A percentile compares a stretch with the other conserved stretches of the same genome.
These are phyloP conservation scores for Heritiera fomes DNA, from an alignment of 345 rosid genomes.

Conservation along the genomic window DNA sequence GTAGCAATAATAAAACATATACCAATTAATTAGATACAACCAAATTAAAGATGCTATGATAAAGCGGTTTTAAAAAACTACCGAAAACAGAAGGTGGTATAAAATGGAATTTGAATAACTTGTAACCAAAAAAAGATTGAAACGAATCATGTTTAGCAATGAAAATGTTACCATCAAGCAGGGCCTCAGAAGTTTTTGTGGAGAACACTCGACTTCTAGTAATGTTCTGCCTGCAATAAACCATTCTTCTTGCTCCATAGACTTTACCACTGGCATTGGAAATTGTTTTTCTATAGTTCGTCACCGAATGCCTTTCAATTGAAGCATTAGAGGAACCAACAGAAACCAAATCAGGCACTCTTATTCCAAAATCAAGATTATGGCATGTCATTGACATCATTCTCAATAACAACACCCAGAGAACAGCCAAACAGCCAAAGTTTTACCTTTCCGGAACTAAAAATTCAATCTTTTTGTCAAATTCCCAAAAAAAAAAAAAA, in stretches of 20 bases:
- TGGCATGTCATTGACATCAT: slow-evolving; percentile 75
- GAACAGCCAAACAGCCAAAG: slow-evolving; percentile 21
- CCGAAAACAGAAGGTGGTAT: no score
- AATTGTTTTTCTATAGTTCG: slow-evolving; percentile 36
- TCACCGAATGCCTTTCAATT: slow-evolving; percentile 40
- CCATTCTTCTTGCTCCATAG: slow-evolving; percentile 44
- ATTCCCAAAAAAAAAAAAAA: slow-evolving; percentile 18
- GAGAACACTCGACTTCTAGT: slow-evolving; percentile 53
- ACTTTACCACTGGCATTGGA: slow-evolving; percentile 35
- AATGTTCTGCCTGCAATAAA: slow-evolving; percentile 47
- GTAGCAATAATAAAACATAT: background rate
- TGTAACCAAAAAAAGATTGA: background rate
- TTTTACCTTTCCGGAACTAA: slow-evolving; percentile 27
- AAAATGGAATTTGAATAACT: slow-evolving; percentile 5
- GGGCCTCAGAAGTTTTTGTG: slow-evolving; percentile 57
- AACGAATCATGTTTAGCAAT: background rate
- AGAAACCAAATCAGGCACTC: slow-evolving; percentile 58
- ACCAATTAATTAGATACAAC: background rate
- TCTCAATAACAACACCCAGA: slow-evolving; percentile 24
- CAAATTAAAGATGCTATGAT: background rate
- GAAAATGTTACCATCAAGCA: slow-evolving; percentile 51
- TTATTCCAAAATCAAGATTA: slow-evolving; percentile 62
- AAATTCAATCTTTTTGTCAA: slow-evolving; percentile 18
- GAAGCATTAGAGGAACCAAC: slow-evolving; percentile 63
- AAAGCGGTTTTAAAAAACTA: background rate